phyloP scores from a whole-genome alignment of 331 rosid species.

The Quercus tomentella region DNA sequence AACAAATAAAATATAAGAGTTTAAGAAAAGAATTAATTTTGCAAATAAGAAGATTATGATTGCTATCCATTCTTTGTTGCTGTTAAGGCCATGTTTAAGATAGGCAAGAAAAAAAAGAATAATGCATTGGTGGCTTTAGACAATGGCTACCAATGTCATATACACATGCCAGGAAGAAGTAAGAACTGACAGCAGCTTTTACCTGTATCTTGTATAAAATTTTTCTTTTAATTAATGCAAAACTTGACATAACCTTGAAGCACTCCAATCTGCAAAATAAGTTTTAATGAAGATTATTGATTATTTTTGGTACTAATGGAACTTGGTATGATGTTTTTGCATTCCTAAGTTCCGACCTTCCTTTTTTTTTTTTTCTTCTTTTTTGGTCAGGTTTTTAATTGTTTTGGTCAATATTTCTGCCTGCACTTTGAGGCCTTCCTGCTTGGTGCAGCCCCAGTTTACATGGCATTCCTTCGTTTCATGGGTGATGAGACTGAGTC shows the following conservation, averaged over 20 bases:
- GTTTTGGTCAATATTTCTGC: slow-evolving; percentile 31
- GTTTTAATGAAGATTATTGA: not conserved
- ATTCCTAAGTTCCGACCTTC: not conserved
- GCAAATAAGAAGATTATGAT: not conserved
- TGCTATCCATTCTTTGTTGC: not conserved
- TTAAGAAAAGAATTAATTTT: not conserved
- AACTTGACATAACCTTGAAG: not conserved
- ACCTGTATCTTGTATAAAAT: not conserved
- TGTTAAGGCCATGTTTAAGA: not conserved
- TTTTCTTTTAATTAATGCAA: not conserved
- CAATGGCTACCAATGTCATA: not conserved
- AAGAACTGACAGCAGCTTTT: not conserved
- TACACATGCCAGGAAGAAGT: no score
- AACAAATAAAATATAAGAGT: not conserved
- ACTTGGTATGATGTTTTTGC: not conserved
- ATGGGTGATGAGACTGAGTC: slow-evolving; percentile 41
- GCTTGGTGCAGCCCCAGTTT: slow-evolving; percentile 36
- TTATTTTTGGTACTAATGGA: not conserved
- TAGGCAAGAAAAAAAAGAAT: not conserved
- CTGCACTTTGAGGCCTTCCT: slow-evolving; percentile 21
- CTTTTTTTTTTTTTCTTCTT: not conserved
- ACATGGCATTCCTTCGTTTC: slow-evolving; percentile 39
- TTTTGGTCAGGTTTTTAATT: slow-evolving; percentile 26
- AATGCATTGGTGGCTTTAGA: not conserved
- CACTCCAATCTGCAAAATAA: not conserved